These are phyloP conservation scores for Pseudoperonospora humuli DNA, from an alignment of 352 stramenopile species.

Conservation along the genomic window DNA sequence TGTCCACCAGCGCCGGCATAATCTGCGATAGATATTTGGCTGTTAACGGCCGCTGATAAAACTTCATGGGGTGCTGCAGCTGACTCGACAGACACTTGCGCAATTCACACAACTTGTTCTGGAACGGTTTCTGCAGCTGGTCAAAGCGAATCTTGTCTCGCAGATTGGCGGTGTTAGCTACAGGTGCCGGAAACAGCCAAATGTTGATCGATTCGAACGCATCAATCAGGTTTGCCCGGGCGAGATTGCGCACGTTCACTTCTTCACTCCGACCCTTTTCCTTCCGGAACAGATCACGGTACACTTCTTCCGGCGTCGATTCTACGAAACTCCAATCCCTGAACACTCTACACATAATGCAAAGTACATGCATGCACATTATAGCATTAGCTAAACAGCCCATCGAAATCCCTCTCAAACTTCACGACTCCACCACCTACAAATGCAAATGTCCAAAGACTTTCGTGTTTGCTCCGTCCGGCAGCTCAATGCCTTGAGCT, in stretches of 20 bases:
- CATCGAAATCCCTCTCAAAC: not conserved
- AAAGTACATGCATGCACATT: not conserved
- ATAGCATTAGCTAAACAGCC: not conserved
- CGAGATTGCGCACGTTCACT: conserved; percentile 74
- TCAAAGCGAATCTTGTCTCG: conserved; percentile 82
- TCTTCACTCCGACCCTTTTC: conserved; percentile 76
- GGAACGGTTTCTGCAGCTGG: conserved; percentile 69
- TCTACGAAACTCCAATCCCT: conserved; percentile 87
- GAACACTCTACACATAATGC: conserved; percentile 46
- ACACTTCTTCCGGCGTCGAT: conserved; percentile 74
- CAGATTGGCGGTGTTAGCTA: conserved; percentile 70
- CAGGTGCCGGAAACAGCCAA: conserved; percentile 78
- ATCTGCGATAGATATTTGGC: conserved; percentile 64
- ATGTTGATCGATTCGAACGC: conserved; percentile 84
- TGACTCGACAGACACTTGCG: conserved; percentile 64
- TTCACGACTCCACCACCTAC: conserved; percentile 26
- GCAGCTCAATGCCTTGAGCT: conserved; percentile 73
- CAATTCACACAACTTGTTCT: conserved; percentile 65
- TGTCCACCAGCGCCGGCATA: conserved; percentile 70
- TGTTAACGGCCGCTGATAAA: conserved; percentile 67
- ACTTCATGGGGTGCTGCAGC: conserved; percentile 64
- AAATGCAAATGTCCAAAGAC: conserved; percentile 85
- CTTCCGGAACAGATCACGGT: conserved; percentile 72
- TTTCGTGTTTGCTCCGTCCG: conserved; percentile 67
- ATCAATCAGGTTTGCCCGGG: conserved; percentile 61